These are phyloP conservation scores for Claviceps purpurea DNA, from an alignment of 2,329 filamentous ascomycete species.

Conservation along the genomic window DNA sequence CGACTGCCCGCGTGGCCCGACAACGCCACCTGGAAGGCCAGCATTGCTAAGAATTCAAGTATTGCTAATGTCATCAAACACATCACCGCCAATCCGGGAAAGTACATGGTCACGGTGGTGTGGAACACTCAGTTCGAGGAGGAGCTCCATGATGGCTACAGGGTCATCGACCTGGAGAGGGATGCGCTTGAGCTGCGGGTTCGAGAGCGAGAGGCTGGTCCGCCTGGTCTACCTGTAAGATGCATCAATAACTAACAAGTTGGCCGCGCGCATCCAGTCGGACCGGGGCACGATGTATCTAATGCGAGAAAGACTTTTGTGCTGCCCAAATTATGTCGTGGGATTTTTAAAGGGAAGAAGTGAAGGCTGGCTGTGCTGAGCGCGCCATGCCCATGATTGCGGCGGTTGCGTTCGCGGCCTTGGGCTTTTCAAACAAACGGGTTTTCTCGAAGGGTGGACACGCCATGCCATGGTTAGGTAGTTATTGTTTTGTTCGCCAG, in stretches of 20 bases:
- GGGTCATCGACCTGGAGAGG: background rate
- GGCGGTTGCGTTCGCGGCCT: too few species aligned
- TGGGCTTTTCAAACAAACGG: too few species aligned
- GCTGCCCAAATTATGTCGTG: too few species aligned
- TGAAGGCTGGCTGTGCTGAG: too few species aligned
- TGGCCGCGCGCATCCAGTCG: background rate
- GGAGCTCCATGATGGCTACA: background rate
- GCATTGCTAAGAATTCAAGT: background rate
- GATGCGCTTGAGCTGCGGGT: slow-evolving; percentile 1
- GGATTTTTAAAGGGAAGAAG: too few species aligned
- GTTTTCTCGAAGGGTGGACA: too few species aligned
- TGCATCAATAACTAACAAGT: background rate
- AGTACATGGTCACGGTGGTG: background rate
- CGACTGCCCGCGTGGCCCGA: background rate
- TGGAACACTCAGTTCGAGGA: background rate
- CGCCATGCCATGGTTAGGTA: too few species aligned
- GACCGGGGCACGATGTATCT: too few species aligned
- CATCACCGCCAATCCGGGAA: background rate
- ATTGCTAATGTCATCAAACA: background rate
- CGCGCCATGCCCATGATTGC: too few species aligned
- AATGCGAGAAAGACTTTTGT: too few species aligned
- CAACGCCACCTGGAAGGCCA: background rate
- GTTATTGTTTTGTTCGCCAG: too few species aligned
- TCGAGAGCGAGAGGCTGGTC: background rate
- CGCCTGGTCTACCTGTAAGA: background rate